Percentiles rank a stretch among this genome's conserved stretches.
These are phyloP conservation scores for Diplogelasinospora grovesii DNA, from an alignment of 495 filamentous ascomycete genomes.

Conservation along the genomic window DNA sequence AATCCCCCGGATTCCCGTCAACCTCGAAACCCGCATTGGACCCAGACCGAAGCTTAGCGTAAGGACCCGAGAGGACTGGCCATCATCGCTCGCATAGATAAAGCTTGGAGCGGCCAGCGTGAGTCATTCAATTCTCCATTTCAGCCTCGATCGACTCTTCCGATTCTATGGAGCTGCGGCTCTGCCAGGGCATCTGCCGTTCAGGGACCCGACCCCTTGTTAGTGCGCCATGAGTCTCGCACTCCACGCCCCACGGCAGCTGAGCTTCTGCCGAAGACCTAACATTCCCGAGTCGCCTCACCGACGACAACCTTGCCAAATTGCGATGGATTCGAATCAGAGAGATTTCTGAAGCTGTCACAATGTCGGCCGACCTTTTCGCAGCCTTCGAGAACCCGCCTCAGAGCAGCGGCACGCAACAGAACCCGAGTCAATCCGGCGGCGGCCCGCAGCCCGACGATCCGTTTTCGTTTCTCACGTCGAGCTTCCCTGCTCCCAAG, in stretches of 20 bases:
- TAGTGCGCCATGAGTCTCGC: too few relatives aligned
- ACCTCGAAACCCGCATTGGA: constrained; percentile 6
- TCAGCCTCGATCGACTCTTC: too few relatives aligned
- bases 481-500: constrained; percentile 8
- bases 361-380: constrained; percentile 71
- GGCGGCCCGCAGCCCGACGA: constrained; percentile 3
- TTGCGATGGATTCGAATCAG: too few relatives aligned
- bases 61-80: background rate
- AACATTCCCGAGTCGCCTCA: too few relatives aligned
- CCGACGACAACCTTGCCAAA: too few relatives aligned
- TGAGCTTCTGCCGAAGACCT: too few relatives aligned
- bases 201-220: too few relatives aligned
- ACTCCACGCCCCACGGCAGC: too few relatives aligned
- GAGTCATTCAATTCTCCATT: constrained; percentile 6
- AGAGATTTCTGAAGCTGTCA: too few relatives aligned
- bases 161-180: too few relatives aligned
- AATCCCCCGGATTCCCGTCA: constrained; percentile 1
- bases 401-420: constrained; percentile 18
- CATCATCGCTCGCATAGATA: background rate
- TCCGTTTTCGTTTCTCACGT: constrained; percentile 18
- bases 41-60: too few relatives aligned
- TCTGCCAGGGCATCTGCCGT: too few relatives aligned
- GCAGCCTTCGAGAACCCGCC: constrained; percentile 57
- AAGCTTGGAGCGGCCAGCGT: background rate
- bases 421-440: constrained; percentile 10